phyloP scores from a whole-genome alignment of 2,329 filamentous ascomycete genomes.

The Phaeomoniella chlamydospora region DNA sequence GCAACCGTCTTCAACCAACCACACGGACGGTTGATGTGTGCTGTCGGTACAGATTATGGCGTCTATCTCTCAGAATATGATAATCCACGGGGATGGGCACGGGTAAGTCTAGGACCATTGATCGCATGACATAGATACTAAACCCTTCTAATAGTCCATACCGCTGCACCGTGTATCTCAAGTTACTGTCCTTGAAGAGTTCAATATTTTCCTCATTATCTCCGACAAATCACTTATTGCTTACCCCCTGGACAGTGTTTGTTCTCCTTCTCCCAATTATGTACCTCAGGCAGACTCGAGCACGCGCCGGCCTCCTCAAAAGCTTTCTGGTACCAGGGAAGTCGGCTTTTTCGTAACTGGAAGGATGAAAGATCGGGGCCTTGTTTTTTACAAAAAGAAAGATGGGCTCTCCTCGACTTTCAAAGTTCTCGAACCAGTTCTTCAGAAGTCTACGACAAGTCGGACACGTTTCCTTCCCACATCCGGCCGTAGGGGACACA shows the following conservation, averaged over 20 bases:
- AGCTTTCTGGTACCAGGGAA: slow-evolving; percentile 72
- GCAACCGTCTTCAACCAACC: slow-evolving; percentile 75
- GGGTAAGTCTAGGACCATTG: slow-evolving; percentile 42
- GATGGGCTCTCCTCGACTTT: slow-evolving; percentile 87
- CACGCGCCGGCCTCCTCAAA: slow-evolving; percentile 73
- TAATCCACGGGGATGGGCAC: slow-evolving; percentile 81
- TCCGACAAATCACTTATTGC: slow-evolving; percentile 84
- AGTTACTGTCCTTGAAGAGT: slow-evolving; percentile 88
- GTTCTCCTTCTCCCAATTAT: slow-evolving; percentile 33
- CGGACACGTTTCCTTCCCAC: slow-evolving; percentile 52
- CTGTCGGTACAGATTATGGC: slow-evolving; percentile 88
- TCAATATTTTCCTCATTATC: slow-evolving; percentile 81
- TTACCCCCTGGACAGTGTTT: slow-evolving; percentile 81
- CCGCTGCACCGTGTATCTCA: slow-evolving; percentile 69
- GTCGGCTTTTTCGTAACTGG: slow-evolving; percentile 95
- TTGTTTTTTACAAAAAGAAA: slow-evolving; percentile 95
- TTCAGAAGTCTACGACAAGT: slow-evolving; percentile 81
- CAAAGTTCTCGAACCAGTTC: slow-evolving; percentile 87
- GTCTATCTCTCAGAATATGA: slow-evolving; percentile 80
- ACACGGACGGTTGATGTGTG: slow-evolving; percentile 73
- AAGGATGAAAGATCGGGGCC: slow-evolving; percentile 87
- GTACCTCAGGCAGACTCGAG: slow-evolving; percentile 56
- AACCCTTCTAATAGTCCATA: slow-evolving; percentile 46
- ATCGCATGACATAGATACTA: background rate
- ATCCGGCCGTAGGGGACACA: slow-evolving; percentile 50